These are phyloP conservation scores for Trametes gibbosa DNA, from an alignment of 768 basidiomycete genomes.

Conservation along the genomic window DNA sequence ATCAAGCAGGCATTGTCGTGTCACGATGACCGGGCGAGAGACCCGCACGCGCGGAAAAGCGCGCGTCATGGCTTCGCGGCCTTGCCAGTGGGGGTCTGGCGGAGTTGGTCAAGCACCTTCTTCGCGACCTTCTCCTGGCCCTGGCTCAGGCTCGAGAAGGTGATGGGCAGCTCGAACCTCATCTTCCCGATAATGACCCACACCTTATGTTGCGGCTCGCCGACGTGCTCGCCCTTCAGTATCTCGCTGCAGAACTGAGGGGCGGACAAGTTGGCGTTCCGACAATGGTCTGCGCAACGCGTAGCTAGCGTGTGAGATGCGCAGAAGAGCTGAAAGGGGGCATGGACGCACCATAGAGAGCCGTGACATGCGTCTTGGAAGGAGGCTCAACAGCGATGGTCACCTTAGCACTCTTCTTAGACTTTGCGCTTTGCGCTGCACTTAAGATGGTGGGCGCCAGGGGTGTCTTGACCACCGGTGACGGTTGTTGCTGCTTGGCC, in stretches of 20 bases:
- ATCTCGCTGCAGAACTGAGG: slow-evolving; percentile 37
- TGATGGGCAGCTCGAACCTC: slow-evolving; percentile 42
- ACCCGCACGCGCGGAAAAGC: too few relatives aligned
- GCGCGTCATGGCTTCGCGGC: background rate
- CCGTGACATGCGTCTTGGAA: slow-evolving; percentile 19
- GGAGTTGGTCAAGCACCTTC: slow-evolving; percentile 40
- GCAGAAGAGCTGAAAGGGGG: background rate
- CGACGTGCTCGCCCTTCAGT: slow-evolving; percentile 22
- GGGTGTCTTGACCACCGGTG: background rate
- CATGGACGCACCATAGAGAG: slow-evolving; percentile 18
- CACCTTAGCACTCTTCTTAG: slow-evolving; percentile 1
- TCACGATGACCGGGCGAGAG: background rate
- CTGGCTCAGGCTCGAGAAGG: slow-evolving; percentile 37
- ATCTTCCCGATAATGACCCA: slow-evolving; percentile 48
- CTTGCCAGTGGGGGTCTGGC: slow-evolving; percentile 19
- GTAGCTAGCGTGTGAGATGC: background rate
- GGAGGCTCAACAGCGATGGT: slow-evolving; percentile 12
- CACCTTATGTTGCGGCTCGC: slow-evolving; percentile 35
- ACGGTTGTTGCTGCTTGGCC: background rate
- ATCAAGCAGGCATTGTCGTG: background rate
- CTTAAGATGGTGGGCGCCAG: background rate
- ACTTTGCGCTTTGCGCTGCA: background rate
- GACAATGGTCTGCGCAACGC: slow-evolving; percentile 28
- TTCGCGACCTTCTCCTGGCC: slow-evolving; percentile 45
- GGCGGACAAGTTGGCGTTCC: slow-evolving; percentile 14